phyloP scores from a whole-genome alignment of 768 basidiomycete genomes.

The Tylopilus vinaceipallidus region DNA sequence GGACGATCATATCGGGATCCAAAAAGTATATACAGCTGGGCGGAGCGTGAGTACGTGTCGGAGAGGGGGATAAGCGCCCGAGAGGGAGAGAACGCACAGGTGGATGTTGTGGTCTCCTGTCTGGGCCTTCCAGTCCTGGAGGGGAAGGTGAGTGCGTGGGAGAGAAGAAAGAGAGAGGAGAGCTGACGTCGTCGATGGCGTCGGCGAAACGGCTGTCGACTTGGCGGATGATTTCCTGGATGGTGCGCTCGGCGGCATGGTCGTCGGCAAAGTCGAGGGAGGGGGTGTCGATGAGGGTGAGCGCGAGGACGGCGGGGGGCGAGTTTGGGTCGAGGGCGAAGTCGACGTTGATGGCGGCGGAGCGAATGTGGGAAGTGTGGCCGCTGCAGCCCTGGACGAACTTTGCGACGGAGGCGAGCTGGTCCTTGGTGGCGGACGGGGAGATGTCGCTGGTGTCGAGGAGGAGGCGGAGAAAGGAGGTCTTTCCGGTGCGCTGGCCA shows the following conservation, averaged over 20 bases:
- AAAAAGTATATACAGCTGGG: conserved; percentile 82
- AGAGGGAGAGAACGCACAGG: conserved; percentile 49
- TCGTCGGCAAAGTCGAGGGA: conserved; percentile 75
- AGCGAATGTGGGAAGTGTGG: conserved; percentile 70
- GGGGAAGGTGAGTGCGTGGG: conserved; percentile 16
- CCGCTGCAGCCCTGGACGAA: conserved; percentile 74
- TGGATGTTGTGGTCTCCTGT: conserved; percentile 78
- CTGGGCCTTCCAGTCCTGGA: conserved; percentile 69
- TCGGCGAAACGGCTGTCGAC: conserved; percentile 74
- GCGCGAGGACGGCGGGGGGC: conserved; percentile 49
- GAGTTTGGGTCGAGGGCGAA: conserved; percentile 49
- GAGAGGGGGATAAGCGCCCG: conserved; percentile 31
- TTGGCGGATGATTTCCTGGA: conserved; percentile 66
- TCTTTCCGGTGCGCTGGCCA: conserved; percentile 82
- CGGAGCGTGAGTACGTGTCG: conserved; percentile 19
- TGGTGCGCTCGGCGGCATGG: conserved; percentile 55
- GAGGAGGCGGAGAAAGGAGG: conserved; percentile 80
- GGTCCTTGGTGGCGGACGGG: conserved; percentile 60
- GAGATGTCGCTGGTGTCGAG: conserved; percentile 78
- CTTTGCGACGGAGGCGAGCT: conserved; percentile 77
- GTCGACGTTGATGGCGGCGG: conserved; percentile 71
- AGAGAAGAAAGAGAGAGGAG: conserved; percentile 22
- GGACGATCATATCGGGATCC: conserved; percentile 79
- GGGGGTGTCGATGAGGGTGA: conserved; percentile 80
- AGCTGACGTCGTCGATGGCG: conserved; percentile 73